Evolutionary conservation across 371 early-diverging fungal genomes (phyloP).

Genomic region (Blastocladiella emersonii): DNA sequence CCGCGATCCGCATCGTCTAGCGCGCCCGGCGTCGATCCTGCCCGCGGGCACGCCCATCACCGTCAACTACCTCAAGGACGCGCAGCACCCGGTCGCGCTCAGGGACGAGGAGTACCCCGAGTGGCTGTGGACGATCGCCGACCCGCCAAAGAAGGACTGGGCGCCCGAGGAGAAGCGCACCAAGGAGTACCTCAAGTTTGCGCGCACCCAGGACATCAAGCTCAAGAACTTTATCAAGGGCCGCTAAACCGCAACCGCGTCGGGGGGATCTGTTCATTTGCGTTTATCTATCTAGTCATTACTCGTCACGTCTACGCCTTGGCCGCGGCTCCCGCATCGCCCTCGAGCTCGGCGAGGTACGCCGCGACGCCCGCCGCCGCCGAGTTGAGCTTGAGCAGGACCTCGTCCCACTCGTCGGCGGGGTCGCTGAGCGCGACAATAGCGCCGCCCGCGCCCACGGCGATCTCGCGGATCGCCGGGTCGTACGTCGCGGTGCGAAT

Average conservation of each 20-base stretch:
- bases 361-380: background rate
- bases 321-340: too few species aligned
- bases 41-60: conserved; percentile 66
- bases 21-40: conserved; percentile 32
- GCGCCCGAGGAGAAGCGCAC: conserved; percentile 29
- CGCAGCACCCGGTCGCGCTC: conserved; percentile 72
- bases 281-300: background rate
- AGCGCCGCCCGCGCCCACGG: conserved; percentile 90
- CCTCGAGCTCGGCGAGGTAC: background rate
- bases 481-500: conserved; percentile 63
- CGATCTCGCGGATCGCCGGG: conserved; percentile 19
- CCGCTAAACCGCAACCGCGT: conserved; percentile 3
- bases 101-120: conserved; percentile 76
- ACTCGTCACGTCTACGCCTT: background rate
- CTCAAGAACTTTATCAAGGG: conserved; percentile 61
- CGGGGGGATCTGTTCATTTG: background rate
- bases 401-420: conserved; percentile 74
- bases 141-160: conserved; percentile 36
- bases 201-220: conserved; percentile 51
- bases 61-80: conserved; percentile 63
- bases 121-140: conserved; percentile 81
- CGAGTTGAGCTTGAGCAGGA: conserved; percentile 11
- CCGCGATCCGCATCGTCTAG: too few species aligned
- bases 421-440: conserved; percentile 73
- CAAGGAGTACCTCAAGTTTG: conserved; percentile 45